Conservation (phyloP, 768 basidiomycete species). For the Mycena epipterygia region DNA sequence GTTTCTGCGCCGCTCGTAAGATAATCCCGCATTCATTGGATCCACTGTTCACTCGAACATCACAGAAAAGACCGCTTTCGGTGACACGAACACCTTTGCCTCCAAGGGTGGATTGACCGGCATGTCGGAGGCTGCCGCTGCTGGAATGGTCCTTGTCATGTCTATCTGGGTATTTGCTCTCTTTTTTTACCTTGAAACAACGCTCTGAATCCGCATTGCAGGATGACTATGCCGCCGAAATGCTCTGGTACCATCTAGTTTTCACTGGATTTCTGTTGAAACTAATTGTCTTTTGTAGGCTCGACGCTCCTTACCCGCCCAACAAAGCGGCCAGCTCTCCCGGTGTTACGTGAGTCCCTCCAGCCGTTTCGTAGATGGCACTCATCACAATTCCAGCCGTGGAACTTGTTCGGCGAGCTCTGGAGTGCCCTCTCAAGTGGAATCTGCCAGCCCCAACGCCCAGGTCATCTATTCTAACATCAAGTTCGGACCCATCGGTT, state of each 20-base stretch:
- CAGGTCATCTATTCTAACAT: constrained; percentile 29
- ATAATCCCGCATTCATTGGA: neutral
- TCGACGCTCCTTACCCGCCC: constrained; percentile 26
- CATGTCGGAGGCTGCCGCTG: constrained; percentile 16
- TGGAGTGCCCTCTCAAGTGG: constrained; percentile 14
- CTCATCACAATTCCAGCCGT: constrained; percentile 31
- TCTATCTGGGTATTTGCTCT: constrained; percentile 34
- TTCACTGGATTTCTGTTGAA: neutral
- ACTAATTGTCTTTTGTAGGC: constrained; percentile 12
- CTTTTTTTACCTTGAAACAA: constrained; percentile 11
- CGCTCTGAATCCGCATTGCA: constrained; percentile 15
- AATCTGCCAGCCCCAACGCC: constrained; percentile 18
- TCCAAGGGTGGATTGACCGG: constrained; percentile 48
- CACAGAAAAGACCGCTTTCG: constrained; percentile 48
- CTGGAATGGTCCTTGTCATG: constrained; percentile 27
- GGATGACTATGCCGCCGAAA: constrained; percentile 18
- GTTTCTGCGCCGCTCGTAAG: constrained; percentile 55
- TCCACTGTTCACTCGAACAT: neutral
- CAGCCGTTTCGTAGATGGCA: constrained; percentile 2
- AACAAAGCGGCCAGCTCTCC: constrained; percentile 18
- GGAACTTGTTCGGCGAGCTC: constrained; percentile 49
- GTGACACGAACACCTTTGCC: constrained; percentile 53
- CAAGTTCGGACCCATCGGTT: constrained; percentile 27
- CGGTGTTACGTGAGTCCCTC: constrained; percentile 29
- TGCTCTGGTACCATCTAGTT: constrained; percentile 17